Evolutionary conservation across 495 filamentous ascomycete species (phyloP).

Genomic region (Podospora australis): DNA sequence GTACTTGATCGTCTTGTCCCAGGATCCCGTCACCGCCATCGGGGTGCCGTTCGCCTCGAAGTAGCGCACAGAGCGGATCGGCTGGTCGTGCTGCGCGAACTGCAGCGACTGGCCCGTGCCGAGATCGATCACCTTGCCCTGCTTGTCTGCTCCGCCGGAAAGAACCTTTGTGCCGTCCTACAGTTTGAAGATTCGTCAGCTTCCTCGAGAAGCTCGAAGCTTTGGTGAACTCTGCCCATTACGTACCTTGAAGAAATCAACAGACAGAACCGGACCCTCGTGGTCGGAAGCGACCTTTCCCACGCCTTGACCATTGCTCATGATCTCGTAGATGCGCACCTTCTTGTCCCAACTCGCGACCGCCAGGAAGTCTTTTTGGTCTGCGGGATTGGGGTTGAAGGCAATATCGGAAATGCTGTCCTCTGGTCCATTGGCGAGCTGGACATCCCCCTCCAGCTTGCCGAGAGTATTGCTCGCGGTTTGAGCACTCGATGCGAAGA

Average conservation of each 20-base stretch:
- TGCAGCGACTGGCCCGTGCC: constrained; percentile 46
- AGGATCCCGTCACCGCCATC: constrained; percentile 82
- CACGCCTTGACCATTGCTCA: constrained; percentile 58
- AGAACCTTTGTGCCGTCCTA: constrained; percentile 65
- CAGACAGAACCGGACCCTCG: constrained; percentile 66
- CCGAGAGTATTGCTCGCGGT: constrained; percentile 66
- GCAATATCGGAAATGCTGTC: constrained; percentile 78
- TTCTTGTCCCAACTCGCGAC: constrained; percentile 90
- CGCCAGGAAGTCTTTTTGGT: constrained; percentile 64
- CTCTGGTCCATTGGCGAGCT: constrained; percentile 66
- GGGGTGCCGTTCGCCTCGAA: constrained; percentile 53
- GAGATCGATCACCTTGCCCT: constrained; percentile 72
- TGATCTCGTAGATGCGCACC: constrained; percentile 83
- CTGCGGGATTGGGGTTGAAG: constrained; percentile 56
- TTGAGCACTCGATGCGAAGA: constrained; percentile 57
- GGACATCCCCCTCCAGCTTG: constrained; percentile 84
- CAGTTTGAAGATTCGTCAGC: not conserved
- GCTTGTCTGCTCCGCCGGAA: constrained; percentile 79
- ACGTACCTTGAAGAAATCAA: constrained; percentile 75
- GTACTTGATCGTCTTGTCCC: constrained; percentile 95
- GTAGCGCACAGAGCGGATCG: constrained; percentile 73
- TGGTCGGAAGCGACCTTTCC: constrained; percentile 67
- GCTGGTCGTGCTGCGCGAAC: constrained; percentile 72
- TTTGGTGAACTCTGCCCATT: constrained; percentile 1
- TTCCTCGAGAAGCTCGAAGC: not conserved